phyloP scores from a whole-genome alignment of 768 basidiomycete genomes.

The Tulasnella sp. region DNA sequence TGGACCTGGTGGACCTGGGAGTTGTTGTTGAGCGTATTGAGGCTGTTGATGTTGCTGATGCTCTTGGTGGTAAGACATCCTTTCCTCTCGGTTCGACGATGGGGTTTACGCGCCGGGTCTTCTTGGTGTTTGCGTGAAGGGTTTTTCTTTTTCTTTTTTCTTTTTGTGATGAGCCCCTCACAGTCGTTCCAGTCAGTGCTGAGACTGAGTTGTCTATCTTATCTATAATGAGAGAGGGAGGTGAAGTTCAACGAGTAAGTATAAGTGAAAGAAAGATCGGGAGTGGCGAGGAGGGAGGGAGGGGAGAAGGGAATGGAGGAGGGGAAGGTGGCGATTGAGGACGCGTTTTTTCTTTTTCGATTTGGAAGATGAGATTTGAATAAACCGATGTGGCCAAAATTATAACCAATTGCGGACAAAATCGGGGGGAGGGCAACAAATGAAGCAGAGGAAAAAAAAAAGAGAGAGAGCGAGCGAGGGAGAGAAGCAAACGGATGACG shows the following conservation, averaged over 20 bases:
- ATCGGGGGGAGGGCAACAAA: no score
- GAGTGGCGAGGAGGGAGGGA: background rate
- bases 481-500: background rate
- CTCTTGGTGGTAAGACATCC: conserved; percentile 1
- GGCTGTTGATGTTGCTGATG: background rate
- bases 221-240: background rate
- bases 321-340: background rate
- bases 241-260: background rate
- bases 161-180: background rate
- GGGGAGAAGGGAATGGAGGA: background rate
- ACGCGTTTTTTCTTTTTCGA: background rate
- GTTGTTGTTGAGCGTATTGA: background rate
- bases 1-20: background rate
- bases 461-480: background rate
- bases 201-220: no score
- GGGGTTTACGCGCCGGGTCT: background rate
- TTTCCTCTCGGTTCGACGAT: background rate
- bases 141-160: background rate
- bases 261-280: background rate
- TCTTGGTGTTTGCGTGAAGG: background rate
- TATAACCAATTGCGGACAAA: no score
- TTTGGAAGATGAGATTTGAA: conserved; percentile 3
- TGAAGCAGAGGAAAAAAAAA: background rate
- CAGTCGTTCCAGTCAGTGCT: no score
- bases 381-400: conserved; percentile 1